phyloP scores from a whole-genome alignment of 345 rosid species.

The Brassica carinata region DNA sequence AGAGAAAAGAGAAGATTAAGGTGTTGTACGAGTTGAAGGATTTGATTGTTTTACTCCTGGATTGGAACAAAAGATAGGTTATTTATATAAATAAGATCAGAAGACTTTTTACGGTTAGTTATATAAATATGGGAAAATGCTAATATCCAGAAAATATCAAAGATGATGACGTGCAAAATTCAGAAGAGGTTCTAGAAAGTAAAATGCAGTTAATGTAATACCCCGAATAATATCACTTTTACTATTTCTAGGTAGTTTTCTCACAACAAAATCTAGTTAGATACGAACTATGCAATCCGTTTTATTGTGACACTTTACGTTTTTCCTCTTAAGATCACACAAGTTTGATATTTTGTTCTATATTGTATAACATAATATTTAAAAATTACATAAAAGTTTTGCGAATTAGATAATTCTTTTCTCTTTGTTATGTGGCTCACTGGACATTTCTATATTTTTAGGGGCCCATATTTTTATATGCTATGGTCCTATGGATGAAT shows the following conservation, averaged over 20 bases:
- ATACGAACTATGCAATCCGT: background rate
- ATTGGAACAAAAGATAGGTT: no score
- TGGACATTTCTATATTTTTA: no score
- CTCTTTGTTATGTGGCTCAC: no score
- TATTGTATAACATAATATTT: no score
- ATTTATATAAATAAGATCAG: slow-evolving; percentile 12
- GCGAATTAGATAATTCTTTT: no score
- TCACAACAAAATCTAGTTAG: no score
- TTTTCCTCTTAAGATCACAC: background rate
- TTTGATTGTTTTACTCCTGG: slow-evolving; percentile 2
- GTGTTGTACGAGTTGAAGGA: background rate
- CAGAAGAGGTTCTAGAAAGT: slow-evolving; percentile 27
- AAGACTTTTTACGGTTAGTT: slow-evolving; percentile 18
- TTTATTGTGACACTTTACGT: background rate
- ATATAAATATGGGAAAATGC: background rate
- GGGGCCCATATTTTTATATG: no score
- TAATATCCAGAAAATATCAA: slow-evolving; percentile 14
- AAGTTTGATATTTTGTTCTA: background rate
- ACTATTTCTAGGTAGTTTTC: background rate
- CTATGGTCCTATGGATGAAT: no score
- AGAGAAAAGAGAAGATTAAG: slow-evolving; percentile 5
- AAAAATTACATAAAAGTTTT: no score
- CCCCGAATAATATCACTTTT: background rate
- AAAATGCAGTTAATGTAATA: background rate
- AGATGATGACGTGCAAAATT: slow-evolving; percentile 12